Evolutionary conservation across 1,139 yeast species (phyloP).

Genomic region (Suhomyces yuchorum): DNA sequence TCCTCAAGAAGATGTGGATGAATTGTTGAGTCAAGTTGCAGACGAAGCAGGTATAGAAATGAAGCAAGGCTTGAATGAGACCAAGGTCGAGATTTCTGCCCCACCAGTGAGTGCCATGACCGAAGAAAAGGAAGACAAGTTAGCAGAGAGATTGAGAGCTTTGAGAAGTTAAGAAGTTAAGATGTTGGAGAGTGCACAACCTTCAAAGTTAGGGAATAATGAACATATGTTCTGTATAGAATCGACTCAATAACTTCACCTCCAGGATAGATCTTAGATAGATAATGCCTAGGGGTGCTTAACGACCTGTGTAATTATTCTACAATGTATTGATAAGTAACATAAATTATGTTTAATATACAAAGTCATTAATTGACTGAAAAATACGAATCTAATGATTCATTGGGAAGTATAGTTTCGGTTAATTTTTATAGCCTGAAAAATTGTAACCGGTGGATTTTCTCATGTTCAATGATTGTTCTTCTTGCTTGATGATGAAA

Average conservation of each 20-base stretch:
- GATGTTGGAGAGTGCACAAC: too few species aligned
- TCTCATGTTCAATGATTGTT: slow-evolving; percentile 28
- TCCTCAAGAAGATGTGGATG: slow-evolving; percentile 95
- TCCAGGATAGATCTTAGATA: not conserved
- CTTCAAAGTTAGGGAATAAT: too few species aligned
- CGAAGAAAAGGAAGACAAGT: slow-evolving; percentile 83
- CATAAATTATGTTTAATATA: slow-evolving; percentile 7
- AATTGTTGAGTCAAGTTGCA: slow-evolving; percentile 88
- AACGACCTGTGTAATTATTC: not conserved
- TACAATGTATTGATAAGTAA: slow-evolving; percentile 1
- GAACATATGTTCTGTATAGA: too few species aligned
- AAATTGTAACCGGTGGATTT: slow-evolving; percentile 20
- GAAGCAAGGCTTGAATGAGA: slow-evolving; percentile 72
- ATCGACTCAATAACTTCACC: not conserved
- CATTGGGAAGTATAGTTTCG: not conserved
- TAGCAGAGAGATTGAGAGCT: slow-evolving; percentile 88
- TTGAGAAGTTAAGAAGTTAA: slow-evolving; percentile 34
- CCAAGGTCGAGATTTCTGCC: slow-evolving; percentile 46
- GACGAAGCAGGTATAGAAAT: slow-evolving; percentile 97
- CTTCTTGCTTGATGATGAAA: slow-evolving; percentile 41
- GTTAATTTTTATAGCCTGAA: slow-evolving; percentile 19
- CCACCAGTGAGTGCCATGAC: slow-evolving; percentile 44
- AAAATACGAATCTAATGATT: not conserved
- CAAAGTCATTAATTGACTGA: slow-evolving; percentile 1
- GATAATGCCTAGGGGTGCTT: not conserved